phyloP scores from a whole-genome alignment of 495 filamentous ascomycete species.

The Schizothecium vesticola region DNA sequence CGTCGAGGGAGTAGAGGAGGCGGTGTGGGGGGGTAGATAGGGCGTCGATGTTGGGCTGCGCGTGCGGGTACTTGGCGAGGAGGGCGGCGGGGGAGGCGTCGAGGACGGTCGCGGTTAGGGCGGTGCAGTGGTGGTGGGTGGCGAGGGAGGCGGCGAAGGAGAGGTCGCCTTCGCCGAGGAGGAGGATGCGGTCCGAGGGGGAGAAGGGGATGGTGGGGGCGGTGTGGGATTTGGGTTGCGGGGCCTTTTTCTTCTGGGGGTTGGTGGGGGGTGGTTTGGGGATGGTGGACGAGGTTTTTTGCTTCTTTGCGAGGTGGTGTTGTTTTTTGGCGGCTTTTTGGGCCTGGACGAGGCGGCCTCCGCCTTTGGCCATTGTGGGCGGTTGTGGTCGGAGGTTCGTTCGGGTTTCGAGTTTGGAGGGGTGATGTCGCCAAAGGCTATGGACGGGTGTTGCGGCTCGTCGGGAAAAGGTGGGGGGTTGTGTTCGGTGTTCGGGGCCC shows the following conservation, averaged over 20 bases:
- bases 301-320: slow-evolving; percentile 15
- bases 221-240: slow-evolving; percentile 32
- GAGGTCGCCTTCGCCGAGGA: slow-evolving; percentile 93
- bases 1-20: slow-evolving; percentile 70
- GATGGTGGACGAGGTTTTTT: slow-evolving; percentile 7
- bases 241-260: slow-evolving; percentile 14
- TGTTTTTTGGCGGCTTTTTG: slow-evolving; percentile 14
- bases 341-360: not conserved
- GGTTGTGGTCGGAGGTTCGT: not conserved
- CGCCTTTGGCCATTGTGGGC: slow-evolving; percentile 9
- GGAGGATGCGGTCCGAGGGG: slow-evolving; percentile 63
- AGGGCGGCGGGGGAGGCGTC: slow-evolving; percentile 45
- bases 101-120: slow-evolving; percentile 52
- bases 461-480: slow-evolving; percentile 4
- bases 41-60: slow-evolving; percentile 50
- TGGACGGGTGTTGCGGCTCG: not conserved
- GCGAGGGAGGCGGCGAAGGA: slow-evolving; percentile 77
- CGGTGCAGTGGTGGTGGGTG: slow-evolving; percentile 61
- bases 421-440: not conserved
- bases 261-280: slow-evolving; percentile 2
- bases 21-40: slow-evolving; percentile 42
- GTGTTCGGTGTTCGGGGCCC: not conserved
- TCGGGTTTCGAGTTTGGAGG: not conserved
- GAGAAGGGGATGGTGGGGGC: slow-evolving; percentile 70
- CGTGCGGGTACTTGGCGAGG: slow-evolving; percentile 72